Base-by-base conservation (phyloP, 345 rosid genomes). In the Iberis pinnata region DNA sequence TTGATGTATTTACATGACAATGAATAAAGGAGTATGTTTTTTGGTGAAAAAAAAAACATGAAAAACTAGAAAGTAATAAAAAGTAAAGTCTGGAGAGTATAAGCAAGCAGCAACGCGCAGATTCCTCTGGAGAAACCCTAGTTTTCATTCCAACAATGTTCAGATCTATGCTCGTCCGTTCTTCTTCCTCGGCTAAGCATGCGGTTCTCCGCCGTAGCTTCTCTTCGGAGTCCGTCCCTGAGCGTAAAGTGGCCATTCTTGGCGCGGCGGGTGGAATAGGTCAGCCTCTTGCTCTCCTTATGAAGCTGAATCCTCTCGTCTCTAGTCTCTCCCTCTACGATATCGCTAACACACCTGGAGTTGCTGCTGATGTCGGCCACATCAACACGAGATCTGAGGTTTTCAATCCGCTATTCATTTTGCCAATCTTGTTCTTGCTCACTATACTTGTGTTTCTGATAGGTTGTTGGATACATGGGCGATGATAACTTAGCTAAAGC, bases 261-360 rank as follows among this genome's bases (percentile, higher is more conserved):
- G 90, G 89, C 12, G 95, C 89, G 9, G 85, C 95, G 16, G 95
- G 95, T 35, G 89, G 88, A 6, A 86, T 82, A 17, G 95, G 95
- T 9, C 95, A 86, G 68, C 95, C 89, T 13, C 76, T 86, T 5
- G 54, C 95, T 26, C 70, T 86, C 3, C 83, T 86, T 25, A 82
- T 82, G 90, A 86, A 82, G 58, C 85, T 82, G 12, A 86, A 82
- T 39, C 88, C 95, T 35, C 85, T 82, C 7, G 90, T 86, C 57
- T 86, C 90, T 14, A 58, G 17, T 6, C 86, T 86, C 40, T 45
- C 88, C 42, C 95, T 86, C 25, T 86, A 69, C 51, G 86, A 86
- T 76, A 77, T 82, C 51, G 80, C 85, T 41, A 78, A 75, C 69
- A 82, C 88, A 6, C 88, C 89, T 1, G 95, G 88, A 17, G 95